These are phyloP conservation scores for Henckelia pumila DNA, from an alignment of 257 asterid genomes.

Conservation along the genomic window DNA sequence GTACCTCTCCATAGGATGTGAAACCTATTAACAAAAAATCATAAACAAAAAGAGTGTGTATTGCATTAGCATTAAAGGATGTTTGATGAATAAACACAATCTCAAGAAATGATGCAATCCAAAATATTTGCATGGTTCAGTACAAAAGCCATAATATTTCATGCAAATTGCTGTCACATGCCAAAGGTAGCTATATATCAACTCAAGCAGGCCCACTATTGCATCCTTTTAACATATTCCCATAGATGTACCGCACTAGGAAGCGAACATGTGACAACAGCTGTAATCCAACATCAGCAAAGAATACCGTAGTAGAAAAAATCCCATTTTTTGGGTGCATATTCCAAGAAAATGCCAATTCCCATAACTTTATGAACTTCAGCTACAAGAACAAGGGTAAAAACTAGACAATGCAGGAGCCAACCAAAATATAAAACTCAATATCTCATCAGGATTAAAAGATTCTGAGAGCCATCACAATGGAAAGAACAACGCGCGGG, in stretches of 20 bases:
- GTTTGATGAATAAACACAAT: neutral
- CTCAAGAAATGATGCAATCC: neutral
- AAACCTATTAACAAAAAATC: neutral
- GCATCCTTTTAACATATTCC: neutral
- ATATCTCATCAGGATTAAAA: conserved; percentile 15
- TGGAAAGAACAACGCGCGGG: neutral
- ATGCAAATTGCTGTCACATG: neutral
- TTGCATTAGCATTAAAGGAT: neutral
- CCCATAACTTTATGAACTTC: neutral
- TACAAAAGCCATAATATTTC: neutral
- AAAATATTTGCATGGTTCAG: neutral
- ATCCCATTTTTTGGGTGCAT: neutral
- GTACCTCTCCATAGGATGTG: neutral
- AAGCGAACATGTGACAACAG: neutral
- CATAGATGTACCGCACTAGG: neutral
- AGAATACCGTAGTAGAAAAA: neutral
- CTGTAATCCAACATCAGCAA: conserved; percentile 3
- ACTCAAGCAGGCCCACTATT: neutral
- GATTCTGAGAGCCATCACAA: neutral
- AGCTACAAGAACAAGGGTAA: neutral
- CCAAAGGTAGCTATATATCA: neutral
- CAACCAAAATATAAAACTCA: conserved; percentile 4
- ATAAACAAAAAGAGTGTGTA: neutral
- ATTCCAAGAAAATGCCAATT: neutral
- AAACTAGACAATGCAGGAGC: conserved; percentile 8